Conservation (phyloP, 305 asterid genomes). For the Stenogyne calaminthoides region DNA sequence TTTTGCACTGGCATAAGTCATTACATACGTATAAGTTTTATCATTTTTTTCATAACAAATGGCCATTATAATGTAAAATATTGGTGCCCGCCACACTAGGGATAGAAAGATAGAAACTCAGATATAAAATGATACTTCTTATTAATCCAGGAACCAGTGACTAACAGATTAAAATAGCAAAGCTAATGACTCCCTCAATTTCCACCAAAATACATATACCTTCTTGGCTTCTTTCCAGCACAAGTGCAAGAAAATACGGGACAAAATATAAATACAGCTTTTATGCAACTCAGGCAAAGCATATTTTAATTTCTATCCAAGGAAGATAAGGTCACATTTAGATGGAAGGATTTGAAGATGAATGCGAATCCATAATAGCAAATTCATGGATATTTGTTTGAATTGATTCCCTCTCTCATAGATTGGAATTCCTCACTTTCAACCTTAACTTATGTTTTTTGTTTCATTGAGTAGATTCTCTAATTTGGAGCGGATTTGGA, state of each 20-base stretch:
- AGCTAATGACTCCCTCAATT: background rate
- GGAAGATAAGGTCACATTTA: background rate
- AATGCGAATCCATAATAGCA: background rate
- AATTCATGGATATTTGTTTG: background rate
- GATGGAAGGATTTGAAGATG: background rate
- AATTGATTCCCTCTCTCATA: background rate
- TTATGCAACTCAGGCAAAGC: background rate
- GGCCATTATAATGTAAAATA: background rate
- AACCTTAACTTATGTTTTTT: background rate
- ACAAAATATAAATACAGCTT: background rate
- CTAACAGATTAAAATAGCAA: background rate
- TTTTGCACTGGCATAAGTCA: background rate
- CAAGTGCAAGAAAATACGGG: background rate
- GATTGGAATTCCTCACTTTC: background rate
- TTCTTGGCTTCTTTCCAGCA: background rate
- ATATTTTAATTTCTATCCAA: background rate
- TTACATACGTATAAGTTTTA: background rate
- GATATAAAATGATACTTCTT: background rate
- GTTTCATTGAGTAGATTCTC: background rate
- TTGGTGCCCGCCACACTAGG: background rate
- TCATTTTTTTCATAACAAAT: background rate
- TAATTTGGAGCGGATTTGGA: background rate
- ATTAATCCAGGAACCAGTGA: background rate
- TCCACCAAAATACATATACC: background rate
- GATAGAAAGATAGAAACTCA: background rate